phyloP scores from a whole-genome alignment of 768 basidiomycete species.

The Clavaria fumosa region DNA sequence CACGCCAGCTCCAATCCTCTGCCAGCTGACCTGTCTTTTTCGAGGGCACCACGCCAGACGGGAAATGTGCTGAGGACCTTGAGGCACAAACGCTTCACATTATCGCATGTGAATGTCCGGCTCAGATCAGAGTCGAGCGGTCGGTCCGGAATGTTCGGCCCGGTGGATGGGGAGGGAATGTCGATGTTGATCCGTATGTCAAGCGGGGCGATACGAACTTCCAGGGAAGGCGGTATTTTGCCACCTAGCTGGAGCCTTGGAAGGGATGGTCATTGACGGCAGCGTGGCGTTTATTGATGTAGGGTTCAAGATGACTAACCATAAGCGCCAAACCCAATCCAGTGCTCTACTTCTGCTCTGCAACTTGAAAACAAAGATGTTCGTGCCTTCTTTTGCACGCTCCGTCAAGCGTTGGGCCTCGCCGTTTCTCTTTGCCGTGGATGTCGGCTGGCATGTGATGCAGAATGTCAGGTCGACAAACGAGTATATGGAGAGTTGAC shows the following conservation, averaged over 20 bases:
- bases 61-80: slow-evolving; percentile 36
- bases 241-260: slow-evolving; percentile 71
- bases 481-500: slow-evolving; percentile 74
- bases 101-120: slow-evolving; percentile 39
- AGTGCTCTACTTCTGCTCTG: slow-evolving; percentile 63
- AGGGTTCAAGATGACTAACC: slow-evolving; percentile 31
- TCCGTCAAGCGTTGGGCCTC: slow-evolving; percentile 35
- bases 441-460: slow-evolving; percentile 46
- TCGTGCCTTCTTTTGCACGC: slow-evolving; percentile 47
- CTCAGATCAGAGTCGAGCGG: slow-evolving; percentile 25
- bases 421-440: slow-evolving; percentile 22
- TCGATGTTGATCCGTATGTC: slow-evolving; percentile 57
- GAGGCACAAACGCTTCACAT: slow-evolving; percentile 47
- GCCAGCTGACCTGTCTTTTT: slow-evolving; percentile 37
- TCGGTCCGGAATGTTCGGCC: background rate
- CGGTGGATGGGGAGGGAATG: slow-evolving; percentile 33
- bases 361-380: slow-evolving; percentile 76
- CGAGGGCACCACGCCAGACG: slow-evolving; percentile 49
- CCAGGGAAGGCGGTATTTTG: slow-evolving; percentile 47
- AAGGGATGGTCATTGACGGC: slow-evolving; percentile 1
- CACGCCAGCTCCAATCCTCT: slow-evolving; percentile 61
- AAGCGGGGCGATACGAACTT: slow-evolving; percentile 54
- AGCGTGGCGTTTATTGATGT: background rate
- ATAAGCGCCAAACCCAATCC: slow-evolving; percentile 87
- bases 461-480: slow-evolving; percentile 77